Evolutionary conservation across 176 grass and related monocot species (phyloP), one percentile per base, ranked within the genome.

Genomic region (Eragrostis nindensis): DNA sequence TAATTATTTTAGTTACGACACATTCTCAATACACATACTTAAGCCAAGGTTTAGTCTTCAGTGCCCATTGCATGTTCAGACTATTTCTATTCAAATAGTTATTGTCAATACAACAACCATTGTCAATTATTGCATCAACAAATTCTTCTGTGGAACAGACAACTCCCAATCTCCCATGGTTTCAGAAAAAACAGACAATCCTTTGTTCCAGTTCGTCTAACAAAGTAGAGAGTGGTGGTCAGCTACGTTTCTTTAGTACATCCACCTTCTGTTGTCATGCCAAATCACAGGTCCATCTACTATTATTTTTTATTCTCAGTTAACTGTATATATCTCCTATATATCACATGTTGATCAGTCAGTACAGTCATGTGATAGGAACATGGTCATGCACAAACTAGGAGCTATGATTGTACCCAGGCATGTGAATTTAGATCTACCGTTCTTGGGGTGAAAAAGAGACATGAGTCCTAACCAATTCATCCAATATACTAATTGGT

Each of bases 341-440:
- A 61, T 32, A 69, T 62, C 75, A 80, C 75, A 74, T 84, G 75
- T 25, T 68, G 78, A 75, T 70, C 74, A 78, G 48, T 79, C 74
- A 83, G 79, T 67, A 40, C 26, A 59, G 43, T 32, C 66, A 83
- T 82, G 59, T 78, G 86, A 71, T 5, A 19, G 73, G 53, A 56
- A 56, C 53, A 19, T 73, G 60, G 80, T 46, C 66, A 52, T 50
- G 66, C n/a, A 6, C 13, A 39, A 75, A 42, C 66, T 68, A 56
- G 47, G 73, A 14, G 21, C 15, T 22, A 5, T 68, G 43, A 46
- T 60, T 6, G 41, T 62, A 71, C 54, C 8, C 4, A 48, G 54
- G n/a, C 66, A 61, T 49, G 40, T 5, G 45, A 11, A 75, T 68
- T 49, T 32, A 53, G 78, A 76, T 87, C 36, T 82, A 18, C 44